Conservation (phyloP, 192 early-diverging fungal genomes). For the Gaertneriomyces semiglobifer region DNA sequence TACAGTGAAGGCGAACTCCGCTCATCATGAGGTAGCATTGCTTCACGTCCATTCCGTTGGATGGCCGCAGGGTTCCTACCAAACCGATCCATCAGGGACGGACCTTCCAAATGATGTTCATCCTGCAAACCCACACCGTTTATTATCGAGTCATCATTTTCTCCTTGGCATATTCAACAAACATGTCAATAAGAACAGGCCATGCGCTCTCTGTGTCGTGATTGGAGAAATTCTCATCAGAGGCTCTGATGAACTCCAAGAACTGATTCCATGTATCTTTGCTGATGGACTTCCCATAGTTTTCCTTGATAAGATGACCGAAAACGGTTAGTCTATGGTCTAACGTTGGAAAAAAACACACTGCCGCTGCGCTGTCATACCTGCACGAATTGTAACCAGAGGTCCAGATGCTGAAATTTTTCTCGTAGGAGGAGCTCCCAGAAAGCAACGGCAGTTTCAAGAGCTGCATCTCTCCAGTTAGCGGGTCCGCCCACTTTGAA, state of each 20-base stretch:
- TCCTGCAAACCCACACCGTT: too few species aligned
- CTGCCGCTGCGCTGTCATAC: constrained; percentile 20
- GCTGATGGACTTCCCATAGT: constrained; percentile 73
- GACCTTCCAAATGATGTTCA: too few species aligned
- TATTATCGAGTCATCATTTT: background rate
- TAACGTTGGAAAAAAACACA: constrained; percentile 1
- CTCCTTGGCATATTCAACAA: constrained; percentile 42
- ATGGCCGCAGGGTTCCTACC: too few species aligned
- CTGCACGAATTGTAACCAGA: constrained; percentile 67
- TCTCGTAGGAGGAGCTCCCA: constrained; percentile 66
- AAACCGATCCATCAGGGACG: too few species aligned
- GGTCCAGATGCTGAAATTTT: constrained; percentile 60
- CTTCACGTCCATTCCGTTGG: too few species aligned
- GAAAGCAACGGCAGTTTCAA: constrained; percentile 72
- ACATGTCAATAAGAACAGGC: constrained; percentile 80
- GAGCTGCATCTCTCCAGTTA: constrained; percentile 36
- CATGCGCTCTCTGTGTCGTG: constrained; percentile 80
- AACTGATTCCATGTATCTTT: constrained; percentile 85
- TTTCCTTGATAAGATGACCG: constrained; percentile 38
- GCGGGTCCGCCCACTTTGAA: background rate
- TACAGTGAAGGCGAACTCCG: too few species aligned
- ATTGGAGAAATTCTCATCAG: constrained; percentile 57
- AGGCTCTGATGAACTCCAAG: constrained; percentile 66
- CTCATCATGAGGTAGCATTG: too few species aligned
- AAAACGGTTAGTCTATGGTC: background rate